A percentile compares a stretch with the other conserved stretches of the same genome.
Evolutionary conservation across 257 asterid species (phyloP).

Genomic region (Misopates orontium): DNA sequence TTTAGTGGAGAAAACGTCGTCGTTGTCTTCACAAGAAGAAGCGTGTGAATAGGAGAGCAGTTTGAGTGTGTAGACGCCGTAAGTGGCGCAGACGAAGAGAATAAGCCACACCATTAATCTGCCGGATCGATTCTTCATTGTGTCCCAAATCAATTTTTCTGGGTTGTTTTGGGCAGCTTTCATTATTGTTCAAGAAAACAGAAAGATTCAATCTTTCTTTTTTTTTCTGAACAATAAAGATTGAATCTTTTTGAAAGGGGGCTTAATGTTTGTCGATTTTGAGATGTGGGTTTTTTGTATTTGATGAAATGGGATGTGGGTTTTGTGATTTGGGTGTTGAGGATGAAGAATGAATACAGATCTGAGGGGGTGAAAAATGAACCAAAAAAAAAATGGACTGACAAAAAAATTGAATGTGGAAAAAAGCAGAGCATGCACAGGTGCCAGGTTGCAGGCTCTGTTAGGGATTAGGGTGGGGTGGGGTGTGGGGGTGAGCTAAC

Average conservation of each 20-base stretch:
- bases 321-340: background rate
- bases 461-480: constrained; percentile 4
- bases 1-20: constrained; percentile 14
- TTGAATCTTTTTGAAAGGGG: too few species aligned
- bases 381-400: background rate
- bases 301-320: background rate
- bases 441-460: constrained; percentile 41
- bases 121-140: constrained; percentile 44
- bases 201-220: background rate
- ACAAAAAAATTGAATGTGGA: constrained; percentile 2
- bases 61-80: constrained; percentile 45
- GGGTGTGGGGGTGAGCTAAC: background rate
- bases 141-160: constrained; percentile 70
- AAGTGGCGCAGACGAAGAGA: constrained; percentile 51
- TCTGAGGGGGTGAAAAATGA: background rate
- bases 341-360: background rate
- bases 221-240: too few species aligned
- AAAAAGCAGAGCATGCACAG: constrained; percentile 45
- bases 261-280: too few species aligned
- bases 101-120: constrained; percentile 60
- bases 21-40: constrained; percentile 33
- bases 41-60: constrained; percentile 43
- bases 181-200: constrained; percentile 31
- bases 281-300: too few species aligned
- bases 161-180: constrained; percentile 56